Evolutionary conservation across 1,284 basidiomycete genomes (phyloP).

Genomic region (Rhodotorula mucilaginosa): DNA sequence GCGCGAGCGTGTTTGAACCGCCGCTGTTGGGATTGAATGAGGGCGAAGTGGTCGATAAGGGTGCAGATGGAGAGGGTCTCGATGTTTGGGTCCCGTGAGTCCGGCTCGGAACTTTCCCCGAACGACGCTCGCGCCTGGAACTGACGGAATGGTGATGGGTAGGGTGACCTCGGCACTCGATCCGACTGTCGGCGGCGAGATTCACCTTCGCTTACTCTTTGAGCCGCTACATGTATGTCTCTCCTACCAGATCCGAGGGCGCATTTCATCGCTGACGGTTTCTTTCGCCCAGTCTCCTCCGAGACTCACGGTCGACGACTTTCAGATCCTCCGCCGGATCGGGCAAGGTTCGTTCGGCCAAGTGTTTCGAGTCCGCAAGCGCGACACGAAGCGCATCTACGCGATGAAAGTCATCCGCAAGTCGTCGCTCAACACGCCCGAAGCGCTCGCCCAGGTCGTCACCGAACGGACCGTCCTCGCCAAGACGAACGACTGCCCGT

Average conservation of each 20-base stretch:
- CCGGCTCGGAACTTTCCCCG: too few species aligned
- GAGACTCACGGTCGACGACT: conserved; percentile 48
- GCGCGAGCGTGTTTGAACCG: conserved; percentile 48
- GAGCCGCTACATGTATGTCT: conserved; percentile 27
- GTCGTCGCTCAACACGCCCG: conserved; percentile 45
- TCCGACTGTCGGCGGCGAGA: conserved; percentile 29
- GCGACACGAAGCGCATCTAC: conserved; percentile 51
- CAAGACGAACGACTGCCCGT: conserved; percentile 50
- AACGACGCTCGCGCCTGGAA: too few species aligned
- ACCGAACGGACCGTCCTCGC: conserved; percentile 51
- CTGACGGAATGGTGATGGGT: not conserved
- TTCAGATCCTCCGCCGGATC: conserved; percentile 51
- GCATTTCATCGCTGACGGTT: conserved; percentile 18
- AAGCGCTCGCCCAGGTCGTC: conserved; percentile 50
- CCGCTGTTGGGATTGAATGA: conserved; percentile 34
- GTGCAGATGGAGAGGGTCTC: conserved; percentile 45
- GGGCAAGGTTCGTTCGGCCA: conserved; percentile 52
- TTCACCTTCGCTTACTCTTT: conserved; percentile 27
- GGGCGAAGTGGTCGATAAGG: conserved; percentile 9
- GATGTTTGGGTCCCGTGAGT: conserved; percentile 50
- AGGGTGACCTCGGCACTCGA: conserved; percentile 33
- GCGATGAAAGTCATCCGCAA: conserved; percentile 50
- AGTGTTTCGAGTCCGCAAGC: conserved; percentile 52
- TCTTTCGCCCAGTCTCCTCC: conserved; percentile 41
- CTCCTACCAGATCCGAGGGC: not conserved